Evolutionary conservation across 108 stramenopile species (phyloP).

Genomic region (Skeletonema tropicum): DNA sequence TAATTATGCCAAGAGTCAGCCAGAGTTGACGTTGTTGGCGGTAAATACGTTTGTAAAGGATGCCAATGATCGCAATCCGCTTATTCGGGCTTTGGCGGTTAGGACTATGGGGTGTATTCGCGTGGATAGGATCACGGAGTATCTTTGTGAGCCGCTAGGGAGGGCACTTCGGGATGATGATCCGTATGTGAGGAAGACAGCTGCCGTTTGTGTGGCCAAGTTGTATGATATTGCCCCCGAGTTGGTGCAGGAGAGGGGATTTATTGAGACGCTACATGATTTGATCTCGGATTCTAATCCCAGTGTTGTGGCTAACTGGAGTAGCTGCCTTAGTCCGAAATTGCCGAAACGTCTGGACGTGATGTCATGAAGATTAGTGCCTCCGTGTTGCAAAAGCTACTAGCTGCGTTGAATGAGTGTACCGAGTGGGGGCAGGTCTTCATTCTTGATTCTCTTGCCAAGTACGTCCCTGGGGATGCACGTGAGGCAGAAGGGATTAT

Average conservation of each 20-base stretch:
- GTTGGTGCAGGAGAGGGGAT: constrained; percentile 96
- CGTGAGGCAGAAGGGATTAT: constrained; percentile 98
- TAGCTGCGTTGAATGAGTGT: constrained; percentile 99
- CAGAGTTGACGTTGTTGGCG: constrained; percentile 97
- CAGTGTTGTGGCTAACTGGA: constrained; percentile 98
- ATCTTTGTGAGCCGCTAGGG: constrained; percentile 95
- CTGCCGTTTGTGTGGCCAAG: constrained; percentile 99
- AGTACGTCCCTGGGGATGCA: constrained; percentile 92
- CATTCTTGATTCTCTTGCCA: constrained; percentile 96
- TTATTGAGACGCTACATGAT: constrained; percentile 94
- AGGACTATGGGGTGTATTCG: constrained; percentile 99
- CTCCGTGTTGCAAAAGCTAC: constrained; percentile 93
- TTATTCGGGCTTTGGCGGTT: constrained; percentile 98
- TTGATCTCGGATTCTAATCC: constrained; percentile 97
- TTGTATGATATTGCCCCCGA: constrained; percentile 98
- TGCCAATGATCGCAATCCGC: constrained; percentile 96
- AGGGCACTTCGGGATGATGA: constrained; percentile 96
- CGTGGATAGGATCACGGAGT: constrained; percentile 99
- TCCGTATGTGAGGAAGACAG: constrained; percentile 98
- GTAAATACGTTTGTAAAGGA: constrained; percentile 99
- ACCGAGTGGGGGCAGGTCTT: constrained; percentile 99
- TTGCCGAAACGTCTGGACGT: constrained; percentile 93
- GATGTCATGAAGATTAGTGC: constrained; percentile 96
- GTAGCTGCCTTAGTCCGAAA: constrained; percentile 98
- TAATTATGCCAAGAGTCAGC: constrained; percentile 99